phyloP scores from a whole-genome alignment of 805 yeast species.

The Lipomyces starkeyi region DNA sequence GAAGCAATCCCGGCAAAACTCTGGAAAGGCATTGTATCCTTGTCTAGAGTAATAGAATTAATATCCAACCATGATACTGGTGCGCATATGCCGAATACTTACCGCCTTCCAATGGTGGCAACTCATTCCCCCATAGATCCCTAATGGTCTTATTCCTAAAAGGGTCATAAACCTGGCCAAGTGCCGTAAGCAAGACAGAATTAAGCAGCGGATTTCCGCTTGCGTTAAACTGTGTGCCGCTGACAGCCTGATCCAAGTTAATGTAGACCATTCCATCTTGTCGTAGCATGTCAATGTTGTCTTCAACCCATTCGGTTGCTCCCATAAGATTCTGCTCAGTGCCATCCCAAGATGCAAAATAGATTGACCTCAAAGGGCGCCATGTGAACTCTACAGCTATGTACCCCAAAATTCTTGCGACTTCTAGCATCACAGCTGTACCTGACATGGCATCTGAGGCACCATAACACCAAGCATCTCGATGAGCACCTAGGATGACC shows the following conservation, averaged over 20 bases:
- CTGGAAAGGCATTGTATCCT: slow-evolving; percentile 61
- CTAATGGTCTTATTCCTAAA: slow-evolving; percentile 23
- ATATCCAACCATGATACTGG: slow-evolving; percentile 41
- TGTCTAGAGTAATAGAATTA: slow-evolving; percentile 57
- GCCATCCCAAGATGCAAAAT: slow-evolving; percentile 81
- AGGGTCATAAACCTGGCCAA: slow-evolving; percentile 56
- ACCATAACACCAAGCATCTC: slow-evolving; percentile 85
- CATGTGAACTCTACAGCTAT: slow-evolving; percentile 61
- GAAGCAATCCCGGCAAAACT: slow-evolving; percentile 52
- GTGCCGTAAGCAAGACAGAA: slow-evolving; percentile 52
- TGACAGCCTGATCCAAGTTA: slow-evolving; percentile 69
- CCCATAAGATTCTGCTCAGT: slow-evolving; percentile 77
- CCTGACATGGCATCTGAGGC: slow-evolving; percentile 84
- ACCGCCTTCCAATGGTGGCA: slow-evolving; percentile 35
- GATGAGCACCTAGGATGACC: slow-evolving; percentile 73
- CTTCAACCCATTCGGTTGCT: slow-evolving; percentile 78
- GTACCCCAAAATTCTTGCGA: slow-evolving; percentile 61
- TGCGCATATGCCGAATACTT: slow-evolving; percentile 42
- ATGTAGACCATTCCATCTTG: slow-evolving; percentile 66
- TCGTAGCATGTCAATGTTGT: slow-evolving; percentile 53
- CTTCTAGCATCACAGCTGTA: slow-evolving; percentile 66
- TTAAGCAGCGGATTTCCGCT: slow-evolving; percentile 66
- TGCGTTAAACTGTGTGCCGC: slow-evolving; percentile 59
- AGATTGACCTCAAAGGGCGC: slow-evolving; percentile 74
- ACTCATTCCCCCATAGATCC: slow-evolving; percentile 23